Evolutionary conservation across 805 yeast species (phyloP), one percentile per base, ranked within the genome.

Genomic region (Soucietia sequanensis): DNA sequence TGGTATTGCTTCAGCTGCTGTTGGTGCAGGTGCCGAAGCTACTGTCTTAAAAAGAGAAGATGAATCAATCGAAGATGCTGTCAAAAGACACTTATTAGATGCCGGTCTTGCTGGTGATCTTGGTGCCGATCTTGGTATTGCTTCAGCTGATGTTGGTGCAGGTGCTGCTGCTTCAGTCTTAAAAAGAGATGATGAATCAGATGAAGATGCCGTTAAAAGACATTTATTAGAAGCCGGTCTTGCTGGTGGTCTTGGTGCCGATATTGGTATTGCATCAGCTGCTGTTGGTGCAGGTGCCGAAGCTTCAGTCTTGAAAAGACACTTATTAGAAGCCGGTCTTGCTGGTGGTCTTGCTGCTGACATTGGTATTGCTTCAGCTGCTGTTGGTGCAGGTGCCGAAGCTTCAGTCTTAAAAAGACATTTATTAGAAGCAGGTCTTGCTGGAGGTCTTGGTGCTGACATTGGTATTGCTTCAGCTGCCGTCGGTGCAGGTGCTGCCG

Each of bases 111-210:
- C 14, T 27, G 35, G 11, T 20, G 23, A 11, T 11, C 10, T 11
- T 11, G 47, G 38, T 12, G 36, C 31, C 25, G 40, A 37, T 30
- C 28, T 26, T 30, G 43, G 23, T 15, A 34, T 16, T 20, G 42
- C 33, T 17, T 30, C 13, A 21, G 37, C 16, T 29, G 42, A 25
- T 23, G 30, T 35, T 18, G 39, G 39, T 20, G 37, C 23, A 17
- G 47, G 41, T 16, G 41, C 36, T 19, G 43, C 23, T 15, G 50
- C 27, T 28, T 41, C 36, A 24, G 31, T 50, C 28, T 30, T 29
- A 13, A 50, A 50, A 42, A 42, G 36, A 42, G 45, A 38, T 34
- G 37, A 14, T 19, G 31, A 2, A 11, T 10, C 31, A 3, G 31
- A 27, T 4, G 31, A 25, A 25, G 27, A 25, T 11, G 9, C 9